Evolutionary conservation across 108 stramenopile species (phyloP), one percentile per base, ranked within the genome.

Genomic region (Seminavis robusta): DNA sequence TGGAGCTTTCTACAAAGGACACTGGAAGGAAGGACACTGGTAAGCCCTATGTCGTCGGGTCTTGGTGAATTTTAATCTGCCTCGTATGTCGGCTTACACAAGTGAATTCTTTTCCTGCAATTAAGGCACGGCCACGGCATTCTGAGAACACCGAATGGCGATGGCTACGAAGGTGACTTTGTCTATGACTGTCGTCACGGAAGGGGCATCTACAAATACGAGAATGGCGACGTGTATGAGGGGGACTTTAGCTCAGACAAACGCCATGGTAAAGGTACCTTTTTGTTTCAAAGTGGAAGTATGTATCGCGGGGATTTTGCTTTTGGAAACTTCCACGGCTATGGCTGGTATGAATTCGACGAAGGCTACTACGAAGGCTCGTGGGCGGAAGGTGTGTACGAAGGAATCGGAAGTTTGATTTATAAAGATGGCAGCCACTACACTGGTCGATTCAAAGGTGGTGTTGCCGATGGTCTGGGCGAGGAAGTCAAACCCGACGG

Each of bases 21-120:
- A 76, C 28, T 86, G 84, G 84, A 61, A 56, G 29, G 46, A 61
- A 19, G 84, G 84, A 40, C 52, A 72, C 64, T 71, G 76, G 80
- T n/a, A n/a, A n/a, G n/a, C n/a, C n/a, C n/a, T n/a, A n/a, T n/a
- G n/a, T n/a, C n/a, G n/a, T n/a, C n/a, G n/a, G n/a, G n/a, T n/a
- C n/a, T n/a, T n/a, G n/a, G n/a, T n/a, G n/a, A n/a, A n/a, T n/a
- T n/a, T n/a, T n/a, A n/a, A n/a, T n/a, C n/a, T n/a, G n/a, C n/a
- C n/a, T n/a, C n/a, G n/a, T n/a, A n/a, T n/a, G n/a, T n/a, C n/a
- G n/a, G n/a, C n/a, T n/a, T n/a, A n/a, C n/a, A n/a, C n/a, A n/a
- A n/a, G n/a, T n/a, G n/a, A n/a, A n/a, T n/a, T n/a, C n/a, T n/a
- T n/a, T n/a, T n/a, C n/a, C n/a, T n/a, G n/a, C n/a, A n/a, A n/a